Base-by-base conservation (phyloP, 2,329 filamentous ascomycete species). In the Xylaria arbuscula region DNA sequence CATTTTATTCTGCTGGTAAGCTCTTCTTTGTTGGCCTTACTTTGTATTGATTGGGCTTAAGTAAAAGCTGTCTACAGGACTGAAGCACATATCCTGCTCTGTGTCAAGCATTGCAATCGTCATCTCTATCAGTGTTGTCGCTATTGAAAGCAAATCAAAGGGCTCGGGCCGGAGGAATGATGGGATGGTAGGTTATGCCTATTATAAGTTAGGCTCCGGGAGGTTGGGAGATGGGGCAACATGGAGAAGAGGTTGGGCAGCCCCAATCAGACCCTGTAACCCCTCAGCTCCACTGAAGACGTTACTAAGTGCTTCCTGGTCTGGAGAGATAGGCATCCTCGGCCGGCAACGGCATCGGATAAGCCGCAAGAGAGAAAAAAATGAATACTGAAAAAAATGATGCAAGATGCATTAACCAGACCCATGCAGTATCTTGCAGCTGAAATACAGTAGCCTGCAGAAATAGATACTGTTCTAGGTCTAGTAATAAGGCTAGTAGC, bases 351-450 rank as follows among this genome's bases (percentile, higher is more conserved):
- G 19, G 45, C 45, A 22, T 45, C 48, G 34, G 34, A 13, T 45
- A 32, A 59, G 56, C 24, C 28, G 28, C 28, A 28, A 28, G 28
- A 28, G 28, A 28, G 28, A 28, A 28, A 28, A 28, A 28, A 28
- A 28, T 3, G 28, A 28, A 28, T 5, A 28, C 5, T 28, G 28
- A 28, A 28, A 40, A 32, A 3, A 38, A 51, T n/a, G 42, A 40
- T 51, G 22, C 47, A 47, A 61, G n/a, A 61, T 61, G 13, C n/a
- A 51, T 34, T 40, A 51, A 61, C 47, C 36, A 50, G 32, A 51
- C 32, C 32, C 45, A 38, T 61, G 57, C 19, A 24, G n/a, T 51
- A 48, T 40, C 13, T n/a, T 47, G 62, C 55, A 19, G 62, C 36
- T 53, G 6, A 34, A n/a, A n/a, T 34, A 58, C 32, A 32, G 47